These are phyloP conservation scores for Fusarium multiceps DNA, from an alignment of 2,329 filamentous ascomycete species.

Conservation along the genomic window DNA sequence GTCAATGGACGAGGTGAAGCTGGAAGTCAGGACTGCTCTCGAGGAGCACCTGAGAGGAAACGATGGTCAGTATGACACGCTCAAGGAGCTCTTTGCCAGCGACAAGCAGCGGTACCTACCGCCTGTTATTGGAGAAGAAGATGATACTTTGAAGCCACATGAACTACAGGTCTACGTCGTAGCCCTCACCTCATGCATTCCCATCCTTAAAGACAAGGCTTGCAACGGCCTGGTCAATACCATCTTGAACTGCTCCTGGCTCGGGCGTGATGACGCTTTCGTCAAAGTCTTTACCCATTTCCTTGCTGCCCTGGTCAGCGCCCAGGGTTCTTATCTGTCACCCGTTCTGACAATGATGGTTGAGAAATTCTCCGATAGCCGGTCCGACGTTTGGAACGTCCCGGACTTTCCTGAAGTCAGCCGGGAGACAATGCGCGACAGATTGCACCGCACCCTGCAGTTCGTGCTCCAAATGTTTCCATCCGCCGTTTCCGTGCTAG, in stretches of 20 bases:
- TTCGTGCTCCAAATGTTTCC: conserved; percentile 85
- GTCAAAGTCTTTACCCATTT: conserved; percentile 75
- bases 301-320: conserved; percentile 78
- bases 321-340: conserved; percentile 81
- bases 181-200: conserved; percentile 70
- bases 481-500: conserved; percentile 77
- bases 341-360: conserved; percentile 84
- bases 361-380: conserved; percentile 73
- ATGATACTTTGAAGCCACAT: conserved; percentile 62
- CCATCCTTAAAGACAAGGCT: conserved; percentile 67
- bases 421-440: conserved; percentile 72
- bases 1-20: conserved; percentile 66
- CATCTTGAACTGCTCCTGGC: conserved; percentile 72
- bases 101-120: conserved; percentile 57
- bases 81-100: conserved; percentile 68
- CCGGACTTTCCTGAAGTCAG: conserved; percentile 69
- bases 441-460: conserved; percentile 80
- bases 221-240: conserved; percentile 69
- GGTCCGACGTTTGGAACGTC: conserved; percentile 59
- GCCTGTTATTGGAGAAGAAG: conserved; percentile 57
- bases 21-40: conserved; percentile 65
- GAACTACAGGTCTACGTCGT: conserved; percentile 71
- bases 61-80: conserved; percentile 69
- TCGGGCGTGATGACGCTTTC: conserved; percentile 73
- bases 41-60: conserved; percentile 67